Conservation (phyloP, 805 yeast genomes). For the Pichia insulana region DNA sequence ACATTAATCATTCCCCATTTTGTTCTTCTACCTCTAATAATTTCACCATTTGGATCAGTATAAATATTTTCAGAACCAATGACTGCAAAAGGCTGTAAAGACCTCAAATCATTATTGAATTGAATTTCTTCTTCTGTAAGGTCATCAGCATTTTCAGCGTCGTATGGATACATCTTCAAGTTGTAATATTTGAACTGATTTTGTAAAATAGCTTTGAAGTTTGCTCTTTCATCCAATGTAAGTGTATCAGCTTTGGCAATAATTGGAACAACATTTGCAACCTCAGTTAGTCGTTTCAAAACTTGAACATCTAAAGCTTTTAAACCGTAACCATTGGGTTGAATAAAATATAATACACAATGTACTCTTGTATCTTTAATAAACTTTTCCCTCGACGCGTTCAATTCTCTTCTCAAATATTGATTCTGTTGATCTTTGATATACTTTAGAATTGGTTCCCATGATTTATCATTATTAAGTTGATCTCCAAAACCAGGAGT, state of each 20-base stretch:
- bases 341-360: slow-evolving; percentile 82
- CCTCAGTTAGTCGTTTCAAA: slow-evolving; percentile 75
- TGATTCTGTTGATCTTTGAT: slow-evolving; percentile 92
- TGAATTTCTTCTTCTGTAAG: slow-evolving; percentile 65
- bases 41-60: slow-evolving; percentile 60
- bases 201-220: slow-evolving; percentile 69
- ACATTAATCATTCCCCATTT: slow-evolving; percentile 91
- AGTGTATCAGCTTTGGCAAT: slow-evolving; percentile 90
- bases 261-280: slow-evolving; percentile 89
- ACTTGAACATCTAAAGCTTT: slow-evolving; percentile 76
- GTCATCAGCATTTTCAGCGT: slow-evolving; percentile 28
- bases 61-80: slow-evolving; percentile 83
- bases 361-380: slow-evolving; percentile 89
- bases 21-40: slow-evolving; percentile 83
- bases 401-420: slow-evolving; percentile 85
- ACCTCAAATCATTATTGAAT: slow-evolving; percentile 64
- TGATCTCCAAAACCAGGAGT: slow-evolving; percentile 99
- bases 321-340: slow-evolving; percentile 83
- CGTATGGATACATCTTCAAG: slow-evolving; percentile 79
- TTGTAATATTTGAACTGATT: slow-evolving; percentile 65
- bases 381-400: slow-evolving; percentile 81
- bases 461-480: slow-evolving; percentile 87
- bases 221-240: slow-evolving; percentile 75
- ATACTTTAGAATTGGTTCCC: slow-evolving; percentile 93
- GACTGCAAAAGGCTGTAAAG: slow-evolving; percentile 85